Evolutionary conservation across 805 yeast species (phyloP), one percentile per base, ranked within the genome.

Genomic region (Komagataella ulmi): DNA sequence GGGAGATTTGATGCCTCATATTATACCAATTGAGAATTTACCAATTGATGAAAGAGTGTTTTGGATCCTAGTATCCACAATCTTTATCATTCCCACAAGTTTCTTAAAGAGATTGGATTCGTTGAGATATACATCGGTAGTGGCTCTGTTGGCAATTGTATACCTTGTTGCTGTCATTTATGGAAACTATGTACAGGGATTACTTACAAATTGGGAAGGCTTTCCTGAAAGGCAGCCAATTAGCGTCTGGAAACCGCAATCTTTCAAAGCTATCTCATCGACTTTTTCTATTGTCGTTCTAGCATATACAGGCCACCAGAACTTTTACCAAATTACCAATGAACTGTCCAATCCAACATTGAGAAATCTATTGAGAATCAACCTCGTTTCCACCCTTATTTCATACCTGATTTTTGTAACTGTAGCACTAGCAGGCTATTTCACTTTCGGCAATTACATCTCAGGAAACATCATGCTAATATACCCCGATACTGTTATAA

Each of bases 301-400:
- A 65, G 93, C 95, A 1, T 86, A 76, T 64, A 85, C 91, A 0
- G 88, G 93, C 50, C 85, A 85, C 54, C 91, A 86, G 68, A 86
- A 85, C 65, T 79, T 85, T 73, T 84, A 82, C 62, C 81, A 88
- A 7, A 83, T 86, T 50, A 77, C 83, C 59, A 81, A 83, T 59
- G 95, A 86, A 64, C 68, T 85, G 55, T 66, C 76, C 45, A 74
- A 79, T 56, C 76, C 78, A 49, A 66, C 77, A 3, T 66, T 81
- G 54, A 60, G 72, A 21, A 79, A 80, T 53, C 67, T 79, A 2
- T 54, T 69, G 3, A 62, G 56, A 24, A 77, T 83, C 24, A 68
- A 76, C 17, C 60, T 64, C 18, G 52, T 68, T 17, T 72, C 90
- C 8, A 75, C 83, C 48, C 55, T 69, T 1, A 69, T 78, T 7